These are phyloP conservation scores for Colletotrichum aenigma DNA, from an alignment of 2,329 filamentous ascomycete species.

Conservation along the genomic window DNA sequence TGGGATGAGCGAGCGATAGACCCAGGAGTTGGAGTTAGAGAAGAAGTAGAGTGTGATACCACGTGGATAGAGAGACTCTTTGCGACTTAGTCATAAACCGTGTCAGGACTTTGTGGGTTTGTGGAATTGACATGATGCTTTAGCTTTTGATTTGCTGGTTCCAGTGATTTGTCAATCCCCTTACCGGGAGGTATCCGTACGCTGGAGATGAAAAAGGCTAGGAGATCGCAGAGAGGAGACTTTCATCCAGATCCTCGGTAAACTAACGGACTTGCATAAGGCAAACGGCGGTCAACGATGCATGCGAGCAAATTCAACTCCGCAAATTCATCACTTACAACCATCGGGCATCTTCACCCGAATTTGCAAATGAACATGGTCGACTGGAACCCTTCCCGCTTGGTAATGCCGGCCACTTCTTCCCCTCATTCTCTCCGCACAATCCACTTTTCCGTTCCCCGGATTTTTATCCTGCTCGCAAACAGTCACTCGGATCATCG, in stretches of 20 bases:
- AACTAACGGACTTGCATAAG: not conserved
- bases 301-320: not conserved
- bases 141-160: not conserved
- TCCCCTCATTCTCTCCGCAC: not conserved
- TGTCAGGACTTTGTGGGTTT: not conserved
- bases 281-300: not conserved
- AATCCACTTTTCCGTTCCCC: not conserved
- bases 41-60: not conserved
- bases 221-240: not conserved
- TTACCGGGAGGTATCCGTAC: not conserved
- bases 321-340: not conserved
- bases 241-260: not conserved
- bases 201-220: not conserved
- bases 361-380: not conserved
- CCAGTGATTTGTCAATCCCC: not conserved
- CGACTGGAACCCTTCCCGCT: not conserved
- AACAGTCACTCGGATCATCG: not conserved
- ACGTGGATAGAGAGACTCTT: not conserved
- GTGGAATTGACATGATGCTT: not conserved
- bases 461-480: not conserved
- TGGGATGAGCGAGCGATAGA: not conserved
- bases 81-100: not conserved
- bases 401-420: not conserved
- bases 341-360: not conserved
- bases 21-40: not conserved